phyloP scores from a whole-genome alignment of 2,329 filamentous ascomycete species.

The Cladosporium sp. region DNA sequence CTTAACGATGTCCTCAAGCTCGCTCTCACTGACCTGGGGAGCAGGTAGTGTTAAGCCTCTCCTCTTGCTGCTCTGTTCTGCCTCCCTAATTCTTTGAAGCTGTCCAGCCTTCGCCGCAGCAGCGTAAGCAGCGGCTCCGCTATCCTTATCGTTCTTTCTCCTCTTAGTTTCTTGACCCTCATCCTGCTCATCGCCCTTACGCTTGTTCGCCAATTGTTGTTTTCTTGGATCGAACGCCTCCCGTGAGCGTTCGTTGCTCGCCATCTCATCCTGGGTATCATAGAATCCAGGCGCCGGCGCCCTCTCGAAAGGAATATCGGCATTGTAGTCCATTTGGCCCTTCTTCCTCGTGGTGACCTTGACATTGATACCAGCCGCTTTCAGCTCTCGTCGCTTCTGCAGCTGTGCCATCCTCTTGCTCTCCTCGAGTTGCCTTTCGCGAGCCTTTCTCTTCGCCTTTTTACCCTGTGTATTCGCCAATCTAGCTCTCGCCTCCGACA shows the following conservation, averaged over 20 bases:
- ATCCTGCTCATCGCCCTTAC: slow-evolving; percentile 88
- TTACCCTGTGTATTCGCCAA: slow-evolving; percentile 98
- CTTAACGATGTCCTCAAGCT: slow-evolving; percentile 97
- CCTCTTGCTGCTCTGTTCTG: slow-evolving; percentile 94
- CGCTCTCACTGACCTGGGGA: slow-evolving; percentile 88
- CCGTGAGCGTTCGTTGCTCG: slow-evolving; percentile 78
- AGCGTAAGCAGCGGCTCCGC: slow-evolving; percentile 74
- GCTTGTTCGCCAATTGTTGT: slow-evolving; percentile 85
- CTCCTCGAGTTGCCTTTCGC: slow-evolving; percentile 93
- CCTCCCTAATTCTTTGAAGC: slow-evolving; percentile 90
- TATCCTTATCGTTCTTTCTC: slow-evolving; percentile 83
- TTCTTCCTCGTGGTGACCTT: slow-evolving; percentile 89
- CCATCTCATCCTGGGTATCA: slow-evolving; percentile 82
- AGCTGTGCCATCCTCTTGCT: slow-evolving; percentile 84
- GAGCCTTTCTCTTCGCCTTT: slow-evolving; percentile 96
- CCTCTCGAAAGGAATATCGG: slow-evolving; percentile 97
- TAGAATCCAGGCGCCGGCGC: slow-evolving; percentile 86
- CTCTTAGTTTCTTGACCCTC: slow-evolving; percentile 71
- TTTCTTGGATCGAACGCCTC: slow-evolving; percentile 89
- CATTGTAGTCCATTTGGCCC: slow-evolving; percentile 99
- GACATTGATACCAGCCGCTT: slow-evolving; percentile 97
- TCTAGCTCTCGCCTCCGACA: slow-evolving; percentile 94
- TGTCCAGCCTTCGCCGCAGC: slow-evolving; percentile 92
- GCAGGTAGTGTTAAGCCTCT: slow-evolving; percentile 78
- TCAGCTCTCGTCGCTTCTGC: slow-evolving; percentile 94